Percentiles rank a stretch among this genome's conserved stretches.
These are phyloP conservation scores for Gossypium mustelinum DNA, from an alignment of 345 rosid genomes.

Conservation along the genomic window DNA sequence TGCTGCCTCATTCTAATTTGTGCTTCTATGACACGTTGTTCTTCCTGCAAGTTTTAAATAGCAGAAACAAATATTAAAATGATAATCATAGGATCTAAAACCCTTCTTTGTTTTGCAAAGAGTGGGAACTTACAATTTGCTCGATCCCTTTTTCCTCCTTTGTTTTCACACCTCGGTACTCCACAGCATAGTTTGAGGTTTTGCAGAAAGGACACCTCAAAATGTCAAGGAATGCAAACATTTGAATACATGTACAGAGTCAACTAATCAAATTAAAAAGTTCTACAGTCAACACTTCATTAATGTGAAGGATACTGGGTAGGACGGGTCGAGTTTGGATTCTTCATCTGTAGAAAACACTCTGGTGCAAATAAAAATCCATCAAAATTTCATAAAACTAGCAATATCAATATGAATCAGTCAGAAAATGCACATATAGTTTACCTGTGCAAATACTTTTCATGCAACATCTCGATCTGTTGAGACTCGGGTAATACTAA, in stretches of 20 bases:
- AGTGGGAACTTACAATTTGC: slow-evolving; percentile 65
- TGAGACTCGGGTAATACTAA: slow-evolving; percentile 92
- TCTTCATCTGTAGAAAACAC: slow-evolving; percentile 98
- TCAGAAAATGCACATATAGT: slow-evolving; percentile 4
- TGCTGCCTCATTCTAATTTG: slow-evolving; percentile 83
- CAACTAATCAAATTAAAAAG: background rate
- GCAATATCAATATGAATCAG: background rate
- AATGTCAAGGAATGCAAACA: slow-evolving; percentile 42
- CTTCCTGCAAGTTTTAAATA: slow-evolving; percentile 56
- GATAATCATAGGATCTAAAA: background rate
- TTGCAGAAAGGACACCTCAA: slow-evolving; percentile 95
- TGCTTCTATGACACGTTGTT: slow-evolving; percentile 96
- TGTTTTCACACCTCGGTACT: slow-evolving; percentile 82
- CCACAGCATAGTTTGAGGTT: slow-evolving; percentile 92
- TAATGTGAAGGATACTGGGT: slow-evolving; percentile 86
- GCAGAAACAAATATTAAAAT: background rate
- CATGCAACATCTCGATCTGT: slow-evolving; percentile 90
- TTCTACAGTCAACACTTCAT: slow-evolving; percentile 6
- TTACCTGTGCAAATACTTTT: slow-evolving; percentile 97
- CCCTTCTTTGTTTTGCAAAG: background rate
- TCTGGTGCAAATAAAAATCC: slow-evolving; percentile 43
- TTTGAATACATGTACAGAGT: background rate
- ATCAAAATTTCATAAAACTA: slow-evolving; percentile 15
- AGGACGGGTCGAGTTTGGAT: slow-evolving; percentile 84
- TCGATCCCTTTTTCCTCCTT: slow-evolving; percentile 97